phyloP scores from a whole-genome alignment of 495 filamentous ascomycete species.

The Penicillium salamii region DNA sequence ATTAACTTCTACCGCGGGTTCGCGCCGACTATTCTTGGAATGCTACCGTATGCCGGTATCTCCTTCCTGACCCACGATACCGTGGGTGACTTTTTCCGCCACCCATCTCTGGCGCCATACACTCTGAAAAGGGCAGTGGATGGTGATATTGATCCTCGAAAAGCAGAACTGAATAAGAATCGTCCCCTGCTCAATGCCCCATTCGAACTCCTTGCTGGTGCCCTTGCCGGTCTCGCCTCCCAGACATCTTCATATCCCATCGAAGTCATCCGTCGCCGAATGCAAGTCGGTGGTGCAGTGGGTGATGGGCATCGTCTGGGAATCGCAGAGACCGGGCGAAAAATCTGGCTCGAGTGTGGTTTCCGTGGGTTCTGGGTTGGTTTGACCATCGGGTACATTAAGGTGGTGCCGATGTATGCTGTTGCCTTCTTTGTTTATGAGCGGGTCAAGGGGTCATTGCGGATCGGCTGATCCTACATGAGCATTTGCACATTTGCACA shows the following conservation, averaged over 20 bases:
- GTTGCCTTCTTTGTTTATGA: constrained; percentile 79
- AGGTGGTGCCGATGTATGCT: constrained; percentile 88
- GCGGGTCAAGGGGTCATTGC: constrained; percentile 68
- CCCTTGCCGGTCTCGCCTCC: constrained; percentile 78
- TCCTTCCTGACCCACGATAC: constrained; percentile 98
- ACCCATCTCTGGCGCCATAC: constrained; percentile 59
- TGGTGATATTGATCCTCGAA: constrained; percentile 14
- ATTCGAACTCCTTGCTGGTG: constrained; percentile 82
- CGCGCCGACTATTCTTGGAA: constrained; percentile 80
- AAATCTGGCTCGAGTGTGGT: constrained; percentile 73
- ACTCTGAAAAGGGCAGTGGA: constrained; percentile 52
- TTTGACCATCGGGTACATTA: constrained; percentile 89
- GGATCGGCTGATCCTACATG: constrained; percentile 52
- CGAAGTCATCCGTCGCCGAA: constrained; percentile 85
- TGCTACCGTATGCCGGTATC: constrained; percentile 94
- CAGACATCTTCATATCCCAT: constrained; percentile 92
- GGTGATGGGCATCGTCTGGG: constrained; percentile 78
- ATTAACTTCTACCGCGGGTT: constrained; percentile 96
- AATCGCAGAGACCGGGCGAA: constrained; percentile 72
- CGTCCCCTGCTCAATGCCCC: constrained; percentile 54
- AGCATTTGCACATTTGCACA: constrained; percentile 2
- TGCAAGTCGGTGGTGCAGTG: constrained; percentile 94
- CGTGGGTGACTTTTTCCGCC: constrained; percentile 74
- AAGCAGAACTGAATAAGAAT: constrained; percentile 25
- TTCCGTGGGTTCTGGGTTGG: constrained; percentile 87